phyloP scores from a whole-genome alignment of 2,329 filamentous ascomycete genomes.

The Chrysoporthe deuterocubensis region DNA sequence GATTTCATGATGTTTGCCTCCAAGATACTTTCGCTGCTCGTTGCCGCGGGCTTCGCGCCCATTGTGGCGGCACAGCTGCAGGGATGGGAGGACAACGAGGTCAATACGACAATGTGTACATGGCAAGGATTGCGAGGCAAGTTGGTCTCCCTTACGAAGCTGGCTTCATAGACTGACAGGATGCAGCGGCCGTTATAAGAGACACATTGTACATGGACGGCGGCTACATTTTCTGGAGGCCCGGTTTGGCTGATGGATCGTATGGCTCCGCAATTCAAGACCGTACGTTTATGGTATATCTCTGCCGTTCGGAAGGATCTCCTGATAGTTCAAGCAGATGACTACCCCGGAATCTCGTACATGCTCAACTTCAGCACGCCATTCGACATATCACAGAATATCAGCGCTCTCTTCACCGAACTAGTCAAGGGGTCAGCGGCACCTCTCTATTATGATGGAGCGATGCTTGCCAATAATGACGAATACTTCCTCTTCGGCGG shows the following conservation, averaged over 20 bases:
- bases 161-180: slow-evolving; percentile 30
- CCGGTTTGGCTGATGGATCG: slow-evolving; percentile 51
- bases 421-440: slow-evolving; percentile 46
- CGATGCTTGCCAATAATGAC: slow-evolving; percentile 66
- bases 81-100: slow-evolving; percentile 55
- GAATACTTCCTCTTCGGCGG: slow-evolving; percentile 70
- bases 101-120: slow-evolving; percentile 62
- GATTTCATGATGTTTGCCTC: slow-evolving; percentile 36
- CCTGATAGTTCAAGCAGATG: slow-evolving; percentile 44
- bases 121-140: slow-evolving; percentile 56
- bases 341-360: slow-evolving; percentile 57
- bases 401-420: slow-evolving; percentile 53
- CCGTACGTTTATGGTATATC: slow-evolving; percentile 43
- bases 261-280: slow-evolving; percentile 38
- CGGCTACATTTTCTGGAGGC: slow-evolving; percentile 58
- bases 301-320: background rate
- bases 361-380: slow-evolving; percentile 61
- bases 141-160: slow-evolving; percentile 12
- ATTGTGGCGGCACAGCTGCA: slow-evolving; percentile 47
- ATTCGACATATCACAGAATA: slow-evolving; percentile 58
- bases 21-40: slow-evolving; percentile 35
- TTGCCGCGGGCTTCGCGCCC: slow-evolving; percentile 36
- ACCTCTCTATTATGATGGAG: slow-evolving; percentile 63
- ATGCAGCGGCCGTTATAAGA: slow-evolving; percentile 58
- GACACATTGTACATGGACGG: slow-evolving; percentile 71